Evolutionary conservation across 2,329 filamentous ascomycete species (phyloP), one percentile per base, ranked within the genome.

Genomic region (Acarospora socialis): DNA sequence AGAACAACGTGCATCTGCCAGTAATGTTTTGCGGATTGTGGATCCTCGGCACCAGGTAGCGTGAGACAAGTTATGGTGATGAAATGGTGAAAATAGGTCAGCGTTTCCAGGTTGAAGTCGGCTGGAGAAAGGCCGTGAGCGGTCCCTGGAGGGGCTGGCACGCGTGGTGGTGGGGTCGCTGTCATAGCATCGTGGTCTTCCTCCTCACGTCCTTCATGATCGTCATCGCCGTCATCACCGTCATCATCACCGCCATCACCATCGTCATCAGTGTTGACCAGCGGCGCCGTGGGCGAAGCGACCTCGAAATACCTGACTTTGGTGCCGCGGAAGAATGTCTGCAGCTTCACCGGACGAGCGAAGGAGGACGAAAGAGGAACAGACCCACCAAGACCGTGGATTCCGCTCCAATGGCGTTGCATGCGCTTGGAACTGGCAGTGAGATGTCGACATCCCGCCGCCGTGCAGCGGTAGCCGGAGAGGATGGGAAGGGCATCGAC

Each of bases 291-390:
- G 30, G 28, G 33, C 28, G 32, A 26, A 40, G 51, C 9, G 23
- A 57, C 53, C 34, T 56, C 47, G 30, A 57, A 57, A 35, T 57
- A 57, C 20, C 41, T 45, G 8, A 56, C 19, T 39, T 56, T 56
- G 2, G 51, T 56, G 4, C 53, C 53, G 4, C 50, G 41, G 37
- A 56, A 57, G 37, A 56, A 55, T 0, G 53, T 56, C 39, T 56
- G 53, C n/a, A 56, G 40, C 10, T 36, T 43, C 7, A 44, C 48
- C 7, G 41, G 23, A 12, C 34, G 27, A 10, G 43, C 38, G 24
- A 40, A 40, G 5, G 36, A 9, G 3, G 34, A 24, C 3, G 32
- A n/a, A 25, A 30, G 21, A 12, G 6, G 14, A 13, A 10, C 13
- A 15, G 21, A 32, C 13, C 43, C 36, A 10, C 15, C 37, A 3